Percentiles rank a stretch among this genome's conserved stretches.
phyloP scores from a whole-genome alignment of 2,329 filamentous ascomycete genomes.

The Dactylellina leptospora region DNA sequence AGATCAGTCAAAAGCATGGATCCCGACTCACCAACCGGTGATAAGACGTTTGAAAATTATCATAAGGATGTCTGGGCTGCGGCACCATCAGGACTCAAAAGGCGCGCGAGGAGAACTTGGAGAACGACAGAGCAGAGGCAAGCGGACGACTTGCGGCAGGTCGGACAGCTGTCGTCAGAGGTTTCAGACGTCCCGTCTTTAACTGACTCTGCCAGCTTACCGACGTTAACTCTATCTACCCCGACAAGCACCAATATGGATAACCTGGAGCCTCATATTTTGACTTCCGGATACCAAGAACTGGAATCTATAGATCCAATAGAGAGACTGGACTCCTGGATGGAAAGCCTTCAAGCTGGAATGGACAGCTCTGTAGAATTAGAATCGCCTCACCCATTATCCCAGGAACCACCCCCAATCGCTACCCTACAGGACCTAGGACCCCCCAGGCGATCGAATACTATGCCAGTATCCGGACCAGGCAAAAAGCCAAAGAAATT shows the following conservation, averaged over 20 bases:
- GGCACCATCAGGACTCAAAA: conserved; percentile 29
- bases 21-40: conserved; percentile 33
- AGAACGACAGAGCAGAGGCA: conserved; percentile 20
- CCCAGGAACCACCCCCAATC: conserved; percentile 1
- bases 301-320: conserved; percentile 30
- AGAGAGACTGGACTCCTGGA: conserved; percentile 42
- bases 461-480: conserved; percentile 24
- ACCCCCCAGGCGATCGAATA: conserved; percentile 34
- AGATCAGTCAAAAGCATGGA: conserved; percentile 45
- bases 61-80: conserved; percentile 50
- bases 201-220: conserved; percentile 30
- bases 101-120: conserved; percentile 19
- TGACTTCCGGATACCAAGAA: conserved; percentile 45
- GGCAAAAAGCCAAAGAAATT: conserved; percentile 16
- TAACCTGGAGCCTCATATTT: conserved; percentile 38
- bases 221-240: conserved; percentile 20
- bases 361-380: conserved; percentile 41
- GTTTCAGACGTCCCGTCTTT: conserved; percentile 39
- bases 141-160: conserved; percentile 32
- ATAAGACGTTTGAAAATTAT: conserved; percentile 41
- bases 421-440: conserved; percentile 10
- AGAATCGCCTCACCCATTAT: conserved; percentile 12
- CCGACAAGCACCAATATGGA: conserved; percentile 25
- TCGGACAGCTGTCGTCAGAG: conserved; percentile 38
- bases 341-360: conserved; percentile 25